Evolutionary conservation across 2,329 filamentous ascomycete species (phyloP).

Genomic region (Arthrobotrys pseudoclavata): DNA sequence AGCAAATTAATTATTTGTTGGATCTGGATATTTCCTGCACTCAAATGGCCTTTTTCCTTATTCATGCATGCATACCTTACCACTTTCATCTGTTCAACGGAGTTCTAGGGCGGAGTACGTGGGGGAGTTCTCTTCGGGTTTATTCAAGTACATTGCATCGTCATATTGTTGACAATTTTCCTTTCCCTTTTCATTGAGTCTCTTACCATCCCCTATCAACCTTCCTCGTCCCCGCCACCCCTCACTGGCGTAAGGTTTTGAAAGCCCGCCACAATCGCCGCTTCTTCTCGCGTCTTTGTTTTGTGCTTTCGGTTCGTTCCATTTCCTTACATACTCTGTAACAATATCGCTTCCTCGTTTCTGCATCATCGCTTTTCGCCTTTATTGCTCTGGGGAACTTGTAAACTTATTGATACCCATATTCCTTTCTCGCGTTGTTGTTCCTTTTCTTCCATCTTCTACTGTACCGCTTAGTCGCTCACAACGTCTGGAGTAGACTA

Average conservation of each 20-base stretch:
- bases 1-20: conserved; percentile 1
- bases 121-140: conserved; percentile 34
- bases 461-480: conserved; percentile 13
- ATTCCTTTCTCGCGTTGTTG: conserved; percentile 5
- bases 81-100: conserved; percentile 30
- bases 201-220: conserved; percentile 16
- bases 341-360: conserved; percentile 28
- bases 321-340: conserved; percentile 47
- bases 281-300: conserved; percentile 5
- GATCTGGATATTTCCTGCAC: conserved; percentile 25
- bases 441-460: conserved; percentile 5
- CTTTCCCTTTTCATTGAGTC: conserved; percentile 6
- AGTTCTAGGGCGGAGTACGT: conserved; percentile 54
- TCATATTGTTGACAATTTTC: conserved; percentile 11
- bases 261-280: conserved; percentile 29
- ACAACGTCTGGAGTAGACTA: conserved; percentile 11
- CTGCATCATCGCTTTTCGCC: conserved; percentile 17
- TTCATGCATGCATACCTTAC: conserved; percentile 33
- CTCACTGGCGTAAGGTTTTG: conserved; percentile 40
- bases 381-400: conserved; percentile 35
- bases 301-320: background rate
- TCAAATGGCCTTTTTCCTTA: conserved; percentile 20
- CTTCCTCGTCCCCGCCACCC: background rate
- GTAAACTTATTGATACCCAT: conserved; percentile 60
- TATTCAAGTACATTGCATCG: conserved; percentile 39